Evolutionary conservation across 1,284 basidiomycete genomes (phyloP), one percentile per base, ranked within the genome.

Genomic region (Kalmanozyma brasiliensis): DNA sequence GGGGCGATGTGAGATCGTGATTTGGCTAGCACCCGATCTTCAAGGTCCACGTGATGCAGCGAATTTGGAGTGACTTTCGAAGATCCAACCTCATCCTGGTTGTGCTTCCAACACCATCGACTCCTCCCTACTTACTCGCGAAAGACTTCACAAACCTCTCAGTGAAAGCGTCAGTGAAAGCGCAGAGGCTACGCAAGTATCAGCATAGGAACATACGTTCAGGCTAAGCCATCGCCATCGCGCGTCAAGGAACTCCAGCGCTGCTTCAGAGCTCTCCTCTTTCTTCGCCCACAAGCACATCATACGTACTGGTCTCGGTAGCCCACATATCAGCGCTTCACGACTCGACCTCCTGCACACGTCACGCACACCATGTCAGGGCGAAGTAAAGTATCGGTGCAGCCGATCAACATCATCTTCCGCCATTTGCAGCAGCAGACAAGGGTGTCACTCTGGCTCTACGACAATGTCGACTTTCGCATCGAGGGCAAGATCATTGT

Each of bases 391-490:
- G 73, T 75, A 32, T 71, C 67, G 30, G 53, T 74, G 10, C 76
- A 82, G 81, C 74, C 82, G 44, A 72, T 74, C 70, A 98, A 98
- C 86, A 92, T 98, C 75, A 97, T 98, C 84, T 98, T 98, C 88
- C 94, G 94, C 87, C 94, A 97, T 85, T 86, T 98, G 46, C 96
- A 98, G 84, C 83, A 96, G 91, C 89, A 89, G 86, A 85, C 88
- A 52, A 92, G 91, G 84, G 90, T 98, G 35, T 87, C 89, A 26
- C 89, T 99, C 77, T 99, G 96, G 96, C 85, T 99, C 60, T 98
- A 94, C 81, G 96, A 98, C 83, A 98, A 98, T 83, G 87, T 90
- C 67, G 94, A 98, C 80, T 94, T 96, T 89, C 88, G 95, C 62
- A 90, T 99, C 70, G 94, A 98, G 84, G 96, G 95, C 55, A 88